Evolutionary conservation across 768 basidiomycete genomes (phyloP), one percentile per base, ranked within the genome.

Genomic region (Collybia sp.): DNA sequence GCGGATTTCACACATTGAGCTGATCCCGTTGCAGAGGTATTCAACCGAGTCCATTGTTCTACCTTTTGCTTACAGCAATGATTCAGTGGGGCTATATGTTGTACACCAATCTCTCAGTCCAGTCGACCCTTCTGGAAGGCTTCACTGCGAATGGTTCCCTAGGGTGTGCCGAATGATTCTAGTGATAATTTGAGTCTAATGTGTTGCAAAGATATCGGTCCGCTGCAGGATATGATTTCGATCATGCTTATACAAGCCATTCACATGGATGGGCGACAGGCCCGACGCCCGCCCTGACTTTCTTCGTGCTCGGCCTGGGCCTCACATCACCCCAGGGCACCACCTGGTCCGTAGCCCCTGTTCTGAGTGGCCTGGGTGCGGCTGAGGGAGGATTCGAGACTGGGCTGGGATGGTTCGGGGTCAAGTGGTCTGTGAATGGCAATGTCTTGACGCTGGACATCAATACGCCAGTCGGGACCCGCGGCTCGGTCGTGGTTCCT

Each of bases 221-320:
- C 12, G 65, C 70, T 43, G 62, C 65, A 12, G 75, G 75, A 4
- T 76, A 77, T 51, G 57, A 71, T 52, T 69, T 71, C 45, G 74
- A 77, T 47, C 61, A 70, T 43, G 56, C 74, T 0, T 73, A 73
- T 53, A 74, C 69, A 1, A 69, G 67, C 55, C 73, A 75, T 51
- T 61, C 73, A 12, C 75, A 76, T 46, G 73, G 73, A 5, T 76
- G 75, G 75, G 61, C 68, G 43, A 71, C 73, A 3, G 74, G 75
- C 12, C 72, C 75, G 1, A 76, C 75, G 4, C 69, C 71, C 18
- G 72, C 74, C 19, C 55, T 76, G 40, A 72, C 73, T 2, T 73
- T 70, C 58, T 72, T 73, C 49, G 60, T 76, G 31, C 64, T 75
- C 20, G 75, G 74, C 3, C 59, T 77, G 31, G 66, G 60, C 17